Evolutionary conservation across 495 filamentous ascomycete genomes (phyloP), one percentile per base, ranked within the genome.

Genomic region (Penicillium tannophilum): DNA sequence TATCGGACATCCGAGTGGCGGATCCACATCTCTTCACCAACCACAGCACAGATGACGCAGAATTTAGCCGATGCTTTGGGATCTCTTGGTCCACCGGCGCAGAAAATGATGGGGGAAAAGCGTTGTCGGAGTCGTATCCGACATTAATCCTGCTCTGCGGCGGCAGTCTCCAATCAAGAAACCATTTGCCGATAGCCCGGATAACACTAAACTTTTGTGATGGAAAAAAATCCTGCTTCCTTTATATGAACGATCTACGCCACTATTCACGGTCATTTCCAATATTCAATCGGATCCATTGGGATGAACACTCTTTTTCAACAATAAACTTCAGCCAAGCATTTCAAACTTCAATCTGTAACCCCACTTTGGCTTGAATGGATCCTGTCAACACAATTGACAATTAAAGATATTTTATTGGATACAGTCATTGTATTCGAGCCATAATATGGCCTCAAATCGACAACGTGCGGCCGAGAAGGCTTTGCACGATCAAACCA

Each of bases 401-500:
- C 4, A 50, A 8, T 49, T 26, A 31, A 19, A 14, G 30, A 31
- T 26, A n/a, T 51, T 17, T 24, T 3, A 43, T 9, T 41, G 35
- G 16, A 12, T 16, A 14, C 33, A 16, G 31, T 8, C 4, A 17
- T 30, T 17, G 36, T 17, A n/a, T 54, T 14, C 4, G 1, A 49
- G 26, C 43, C 43, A 54, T 55, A 36, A 19, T 9, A 79, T 79
- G 75, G 68, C 39, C 8, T 39, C 35, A 42, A 42, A 73, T 58
- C 72, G 71, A 42, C 76, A 78, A 62, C 56, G 66, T 56, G 70
- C 59, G 26, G 76, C 77, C 46, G 77, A 80, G 59, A 76, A 78
- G 67, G 69, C 72, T 14, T 58, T 80, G 51, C 75, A 80, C 39
- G 76, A 80, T 44, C 76, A 86, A 56, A 84, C 79, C 11, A 86